Evolutionary conservation across 2,329 filamentous ascomycete species (phyloP).

Genomic region (Elsinoe arachidis): DNA sequence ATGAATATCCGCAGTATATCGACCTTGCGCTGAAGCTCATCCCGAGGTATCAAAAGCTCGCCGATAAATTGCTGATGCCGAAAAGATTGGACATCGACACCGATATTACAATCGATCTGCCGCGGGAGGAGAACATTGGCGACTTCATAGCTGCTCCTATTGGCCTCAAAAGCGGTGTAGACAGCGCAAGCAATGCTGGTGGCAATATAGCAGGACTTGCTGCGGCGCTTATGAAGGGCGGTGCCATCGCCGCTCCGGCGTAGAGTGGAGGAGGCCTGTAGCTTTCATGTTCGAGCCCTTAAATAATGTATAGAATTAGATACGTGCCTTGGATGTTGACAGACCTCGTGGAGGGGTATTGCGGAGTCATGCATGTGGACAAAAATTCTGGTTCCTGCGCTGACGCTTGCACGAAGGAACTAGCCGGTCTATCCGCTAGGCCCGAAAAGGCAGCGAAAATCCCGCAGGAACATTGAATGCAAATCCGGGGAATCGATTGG

Average conservation of each 20-base stretch:
- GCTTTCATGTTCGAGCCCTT: background rate
- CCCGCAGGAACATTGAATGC: conserved; percentile 8
- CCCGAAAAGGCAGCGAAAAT: background rate
- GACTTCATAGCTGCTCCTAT: background rate
- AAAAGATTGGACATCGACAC: background rate
- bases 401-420: background rate
- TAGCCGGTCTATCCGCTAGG: background rate
- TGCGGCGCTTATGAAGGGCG: background rate
- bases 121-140: background rate
- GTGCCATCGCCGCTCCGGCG: no score
- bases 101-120: background rate
- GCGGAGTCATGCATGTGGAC: background rate
- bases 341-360: background rate
- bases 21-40: background rate
- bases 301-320: no score
- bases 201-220: background rate
- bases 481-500: conserved; percentile 3
- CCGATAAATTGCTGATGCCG: background rate
- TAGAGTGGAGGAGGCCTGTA: background rate
- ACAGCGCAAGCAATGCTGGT: background rate
- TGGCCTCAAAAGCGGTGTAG: background rate
- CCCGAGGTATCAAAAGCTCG: background rate
- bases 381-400: background rate
- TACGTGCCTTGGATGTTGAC: background rate
- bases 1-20: background rate